phyloP scores from a whole-genome alignment of 140 eudicot species.

The Cichorium intybus region DNA sequence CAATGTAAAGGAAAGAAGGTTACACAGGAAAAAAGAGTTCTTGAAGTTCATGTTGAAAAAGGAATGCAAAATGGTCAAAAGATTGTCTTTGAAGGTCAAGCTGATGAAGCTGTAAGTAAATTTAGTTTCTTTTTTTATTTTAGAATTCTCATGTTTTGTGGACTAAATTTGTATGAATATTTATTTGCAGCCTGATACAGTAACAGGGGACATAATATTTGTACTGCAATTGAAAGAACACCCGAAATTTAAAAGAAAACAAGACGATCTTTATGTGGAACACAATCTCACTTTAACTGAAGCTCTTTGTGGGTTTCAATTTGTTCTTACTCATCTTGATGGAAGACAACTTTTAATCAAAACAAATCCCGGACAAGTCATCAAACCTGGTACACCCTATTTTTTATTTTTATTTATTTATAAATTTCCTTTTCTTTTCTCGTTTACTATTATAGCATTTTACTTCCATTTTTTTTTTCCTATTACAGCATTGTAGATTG shows the following conservation, averaged over 20 bases:
- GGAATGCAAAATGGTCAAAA: slow-evolving; percentile 71
- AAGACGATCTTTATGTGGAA: slow-evolving; percentile 64
- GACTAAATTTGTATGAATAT: background rate
- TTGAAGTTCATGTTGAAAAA: slow-evolving; percentile 66
- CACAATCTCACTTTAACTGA: slow-evolving; percentile 55
- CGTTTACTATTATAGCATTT: no score
- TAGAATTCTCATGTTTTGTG: background rate
- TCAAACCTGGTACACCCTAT: slow-evolving; percentile 78
- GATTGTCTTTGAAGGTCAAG: slow-evolving; percentile 56
- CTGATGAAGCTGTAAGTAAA: slow-evolving; percentile 69
- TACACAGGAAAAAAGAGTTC: slow-evolving; percentile 62
- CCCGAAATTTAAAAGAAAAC: slow-evolving; percentile 60
- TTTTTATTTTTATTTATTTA: no score
- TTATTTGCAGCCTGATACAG: slow-evolving; percentile 68
- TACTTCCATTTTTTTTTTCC: background rate
- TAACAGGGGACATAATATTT: slow-evolving; percentile 60
- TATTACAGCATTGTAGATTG: background rate
- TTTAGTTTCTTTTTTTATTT: background rate
- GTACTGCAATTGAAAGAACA: slow-evolving; percentile 64
- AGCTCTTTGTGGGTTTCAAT: slow-evolving; percentile 73
- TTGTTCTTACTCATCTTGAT: slow-evolving; percentile 69
- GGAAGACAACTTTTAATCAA: slow-evolving; percentile 66
- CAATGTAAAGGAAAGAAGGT: slow-evolving; percentile 84
- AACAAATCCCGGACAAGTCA: slow-evolving; percentile 70
- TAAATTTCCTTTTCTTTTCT: background rate